Evolutionary conservation across 225 moss, liverwort and hornwort species (phyloP), one percentile per base, ranked within the genome.

Genomic region (Sphagnum tenellum): DNA sequence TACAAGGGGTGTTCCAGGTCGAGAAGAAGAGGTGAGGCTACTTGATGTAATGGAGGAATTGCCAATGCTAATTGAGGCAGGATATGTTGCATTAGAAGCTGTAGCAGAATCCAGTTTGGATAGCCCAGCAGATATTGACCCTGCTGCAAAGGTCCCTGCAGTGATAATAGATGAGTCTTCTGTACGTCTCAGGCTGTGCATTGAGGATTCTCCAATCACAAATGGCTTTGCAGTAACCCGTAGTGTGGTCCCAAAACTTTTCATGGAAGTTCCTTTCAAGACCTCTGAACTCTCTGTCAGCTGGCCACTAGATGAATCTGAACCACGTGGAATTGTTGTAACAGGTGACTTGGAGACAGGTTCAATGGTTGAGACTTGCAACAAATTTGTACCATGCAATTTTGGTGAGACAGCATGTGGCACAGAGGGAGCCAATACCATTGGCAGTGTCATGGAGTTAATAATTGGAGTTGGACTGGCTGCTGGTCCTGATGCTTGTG

Each of bases 31-130:
- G 64, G 65, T 61, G 58, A 51, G 67, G 50, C 63, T 55, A 47
- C 50, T 63, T 57, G 63, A 45, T 13, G 62, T 50, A 54, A 58
- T 6, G 9, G 9, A 9, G 52, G 52, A 6, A 52, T 5, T 52
- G 52, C 9, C 72, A 56, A 8, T 52, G 52, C 52, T 2, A 52
- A 9, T 9, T 52, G 52, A 52, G 52, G 6, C 52, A 9, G 52
- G 6, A 9, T 6, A 52, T 5, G 52, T 52, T 52, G 52, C 7
- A 48, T 72, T 64, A 64, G 13, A 52, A 61, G 66, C 60, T 55
- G 71, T 71, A 73, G 64, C 51, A 8, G 50, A 4, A 74, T 61
- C 67, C 59, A 64, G 60, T 48, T 76, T 62, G 64, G 66, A 71
- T 69, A 69, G 74, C 13, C 46, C 64, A 52, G 9, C 52, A 52